A percentile compares a stretch with the other conserved stretches of the same genome.
Evolutionary conservation across 1,284 basidiomycete species (phyloP).

Genomic region (Wolfiporia cocos): DNA sequence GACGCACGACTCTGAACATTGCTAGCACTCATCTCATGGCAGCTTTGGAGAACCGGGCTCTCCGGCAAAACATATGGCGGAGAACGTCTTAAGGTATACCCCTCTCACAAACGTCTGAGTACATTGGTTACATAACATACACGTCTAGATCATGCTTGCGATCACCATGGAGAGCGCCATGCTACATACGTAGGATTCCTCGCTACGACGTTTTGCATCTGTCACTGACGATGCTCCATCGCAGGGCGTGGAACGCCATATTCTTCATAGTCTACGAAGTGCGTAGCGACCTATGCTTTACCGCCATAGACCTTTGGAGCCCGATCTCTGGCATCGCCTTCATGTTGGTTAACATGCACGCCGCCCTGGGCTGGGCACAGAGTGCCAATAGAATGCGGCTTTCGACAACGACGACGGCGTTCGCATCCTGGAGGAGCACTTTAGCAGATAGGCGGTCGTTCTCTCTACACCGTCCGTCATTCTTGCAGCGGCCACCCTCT

Average conservation of each 20-base stretch:
- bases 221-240: not conserved
- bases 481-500: too few relatives aligned
- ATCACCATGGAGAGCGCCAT: slow-evolving; percentile 5
- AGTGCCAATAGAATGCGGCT: too few relatives aligned
- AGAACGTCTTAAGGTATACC: too few relatives aligned
- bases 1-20: not conserved
- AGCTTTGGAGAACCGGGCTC: slow-evolving; percentile 2
- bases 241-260: slow-evolving; percentile 3
- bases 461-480: too few relatives aligned
- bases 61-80: not conserved
- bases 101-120: too few relatives aligned
- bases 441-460: too few relatives aligned
- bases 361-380: slow-evolving; percentile 7
- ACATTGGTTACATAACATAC: not conserved
- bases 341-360: slow-evolving; percentile 7
- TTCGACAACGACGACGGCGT: too few relatives aligned
- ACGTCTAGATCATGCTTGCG: not conserved
- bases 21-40: slow-evolving; percentile 4
- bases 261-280: slow-evolving; percentile 3
- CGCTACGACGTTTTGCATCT: not conserved
- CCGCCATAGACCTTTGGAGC: slow-evolving; percentile 7
- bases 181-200: not conserved
- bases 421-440: too few relatives aligned
- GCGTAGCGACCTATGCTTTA: slow-evolving; percentile 1
- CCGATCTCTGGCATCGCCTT: slow-evolving; percentile 7